Conservation (phyloP, 1,284 basidiomycete species). For the Cutaneotrichosporon sp. region DNA sequence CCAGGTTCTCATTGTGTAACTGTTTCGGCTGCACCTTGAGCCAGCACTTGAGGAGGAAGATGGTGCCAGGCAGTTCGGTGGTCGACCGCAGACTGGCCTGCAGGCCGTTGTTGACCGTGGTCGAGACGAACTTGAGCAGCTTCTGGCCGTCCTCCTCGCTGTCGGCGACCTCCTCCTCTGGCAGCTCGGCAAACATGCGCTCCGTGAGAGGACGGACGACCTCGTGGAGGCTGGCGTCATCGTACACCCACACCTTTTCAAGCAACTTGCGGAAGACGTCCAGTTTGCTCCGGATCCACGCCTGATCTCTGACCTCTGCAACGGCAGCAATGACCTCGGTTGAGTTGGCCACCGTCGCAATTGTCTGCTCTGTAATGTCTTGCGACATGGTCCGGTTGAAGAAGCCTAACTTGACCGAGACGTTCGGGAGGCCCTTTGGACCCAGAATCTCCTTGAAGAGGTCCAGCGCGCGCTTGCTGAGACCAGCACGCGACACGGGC, state of each 20-base stretch:
- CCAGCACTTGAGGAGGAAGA: conserved; percentile 84
- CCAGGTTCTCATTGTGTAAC: conserved; percentile 70
- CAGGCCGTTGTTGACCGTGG: conserved; percentile 69
- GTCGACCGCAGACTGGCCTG: conserved; percentile 34
- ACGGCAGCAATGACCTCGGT: conserved; percentile 88
- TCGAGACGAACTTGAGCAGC: conserved; percentile 73
- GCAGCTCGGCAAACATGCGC: conserved; percentile 75
- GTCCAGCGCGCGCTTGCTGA: conserved; percentile 71
- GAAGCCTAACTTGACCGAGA: conserved; percentile 84
- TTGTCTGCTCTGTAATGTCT: conserved; percentile 69
- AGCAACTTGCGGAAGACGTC: conserved; percentile 80
- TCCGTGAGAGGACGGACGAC: conserved; percentile 79
- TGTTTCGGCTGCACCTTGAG: conserved; percentile 75
- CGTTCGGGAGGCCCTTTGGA: conserved; percentile 83
- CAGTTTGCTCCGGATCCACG: conserved; percentile 76
- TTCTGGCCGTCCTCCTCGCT: conserved; percentile 60
- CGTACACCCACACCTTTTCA: conserved; percentile 76
- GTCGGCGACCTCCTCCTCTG: conserved; percentile 74
- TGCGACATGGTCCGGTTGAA: conserved; percentile 77
- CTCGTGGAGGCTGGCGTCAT: conserved; percentile 71
- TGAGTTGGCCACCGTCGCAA: conserved; percentile 71
- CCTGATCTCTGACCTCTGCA: conserved; percentile 72
- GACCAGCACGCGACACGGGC: conserved; percentile 57
- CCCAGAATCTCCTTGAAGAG: conserved; percentile 78
- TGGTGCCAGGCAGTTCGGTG: conserved; percentile 62